A percentile compares a stretch with the other conserved stretches of the same genome.
These are phyloP conservation scores for Rubroboletus satanas DNA, from an alignment of 768 basidiomycete species.

Conservation along the genomic window DNA sequence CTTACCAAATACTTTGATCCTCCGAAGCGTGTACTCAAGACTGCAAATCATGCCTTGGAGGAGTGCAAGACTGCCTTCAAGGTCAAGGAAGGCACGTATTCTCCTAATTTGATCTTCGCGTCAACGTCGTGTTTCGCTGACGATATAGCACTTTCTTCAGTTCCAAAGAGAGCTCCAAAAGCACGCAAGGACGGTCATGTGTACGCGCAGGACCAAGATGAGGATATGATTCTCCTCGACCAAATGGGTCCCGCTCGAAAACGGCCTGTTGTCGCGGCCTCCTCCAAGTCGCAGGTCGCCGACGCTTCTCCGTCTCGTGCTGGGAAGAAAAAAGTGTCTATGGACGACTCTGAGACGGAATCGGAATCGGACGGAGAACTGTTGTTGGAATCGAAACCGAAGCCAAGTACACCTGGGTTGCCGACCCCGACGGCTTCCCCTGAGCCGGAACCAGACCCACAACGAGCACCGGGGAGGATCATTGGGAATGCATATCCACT, in stretches of 20 bases:
- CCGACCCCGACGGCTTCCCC: constrained; percentile 56
- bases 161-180: constrained; percentile 58
- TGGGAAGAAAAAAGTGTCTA: constrained; percentile 14
- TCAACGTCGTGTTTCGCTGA: neutral
- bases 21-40: constrained; percentile 64
- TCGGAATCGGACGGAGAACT: constrained; percentile 39
- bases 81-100: constrained; percentile 64
- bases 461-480: constrained; percentile 65
- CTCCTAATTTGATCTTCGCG: neutral
- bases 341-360: constrained; percentile 54
- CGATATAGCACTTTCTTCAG: constrained; percentile 29
- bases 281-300: constrained; percentile 4
- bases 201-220: constrained; percentile 57
- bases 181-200: constrained; percentile 60
- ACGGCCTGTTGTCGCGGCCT: constrained; percentile 11
- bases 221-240: constrained; percentile 58
- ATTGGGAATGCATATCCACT: constrained; percentile 73
- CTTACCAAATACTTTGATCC: constrained; percentile 81
- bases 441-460: constrained; percentile 43
- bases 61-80: constrained; percentile 65
- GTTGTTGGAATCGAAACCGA: constrained; percentile 15
- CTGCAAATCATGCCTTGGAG: constrained; percentile 51
- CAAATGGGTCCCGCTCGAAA: constrained; percentile 22
- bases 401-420: constrained; percentile 23
- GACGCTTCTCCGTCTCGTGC: constrained; percentile 1